phyloP scores from a whole-genome alignment of 148 eudicot genomes.

The Cornus florida region DNA sequence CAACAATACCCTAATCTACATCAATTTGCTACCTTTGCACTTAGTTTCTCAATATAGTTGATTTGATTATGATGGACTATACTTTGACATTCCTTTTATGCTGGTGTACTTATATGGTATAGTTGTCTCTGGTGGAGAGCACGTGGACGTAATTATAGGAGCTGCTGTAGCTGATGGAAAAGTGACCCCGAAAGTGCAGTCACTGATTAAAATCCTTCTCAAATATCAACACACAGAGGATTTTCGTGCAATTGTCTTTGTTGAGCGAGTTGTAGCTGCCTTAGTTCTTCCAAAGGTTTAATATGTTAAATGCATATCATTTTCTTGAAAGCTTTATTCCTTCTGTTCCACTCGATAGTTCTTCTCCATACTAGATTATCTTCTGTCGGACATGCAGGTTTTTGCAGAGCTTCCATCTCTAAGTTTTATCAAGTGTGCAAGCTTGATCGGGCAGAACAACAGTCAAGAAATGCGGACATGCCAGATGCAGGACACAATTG shows the following conservation, averaged over 20 bases:
- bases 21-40: background rate
- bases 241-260: slow-evolving; percentile 93
- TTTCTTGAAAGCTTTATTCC: background rate
- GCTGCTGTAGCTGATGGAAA: slow-evolving; percentile 99
- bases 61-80: slow-evolving; percentile 7
- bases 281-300: slow-evolving; percentile 97
- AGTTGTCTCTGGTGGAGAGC: slow-evolving; percentile 99
- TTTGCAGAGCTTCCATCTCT: slow-evolving; percentile 96
- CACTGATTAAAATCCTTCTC: slow-evolving; percentile 82
- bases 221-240: slow-evolving; percentile 87
- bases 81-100: background rate
- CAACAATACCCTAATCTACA: too few species aligned
- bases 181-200: slow-evolving; percentile 97
- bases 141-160: slow-evolving; percentile 89
- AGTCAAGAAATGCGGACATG: slow-evolving; percentile 94
- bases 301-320: slow-evolving; percentile 11
- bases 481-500: slow-evolving; percentile 96
- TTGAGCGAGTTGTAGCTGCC: slow-evolving; percentile 95
- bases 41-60: background rate
- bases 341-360: slow-evolving; percentile 2
- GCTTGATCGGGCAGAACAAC: slow-evolving; percentile 95
- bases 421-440: slow-evolving; percentile 75
- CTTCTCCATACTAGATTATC: background rate
- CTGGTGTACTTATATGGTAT: slow-evolving; percentile 19
- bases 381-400: slow-evolving; percentile 51